Conservation (phyloP, 257 asterid genomes). For the Nicotiana otophora region DNA sequence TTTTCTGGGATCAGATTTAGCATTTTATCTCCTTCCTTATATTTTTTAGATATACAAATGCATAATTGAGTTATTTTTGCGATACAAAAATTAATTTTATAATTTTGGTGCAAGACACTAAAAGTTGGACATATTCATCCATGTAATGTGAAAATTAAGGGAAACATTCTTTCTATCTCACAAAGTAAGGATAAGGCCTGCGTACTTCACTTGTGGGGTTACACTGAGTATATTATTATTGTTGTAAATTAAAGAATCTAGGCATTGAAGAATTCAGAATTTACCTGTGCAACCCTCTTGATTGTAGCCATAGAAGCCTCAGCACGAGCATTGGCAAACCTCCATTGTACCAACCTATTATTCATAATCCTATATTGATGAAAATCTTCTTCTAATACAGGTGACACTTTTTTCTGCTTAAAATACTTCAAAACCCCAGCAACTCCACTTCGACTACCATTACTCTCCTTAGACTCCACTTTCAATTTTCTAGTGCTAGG, state of each 20-base stretch:
- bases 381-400: conserved; percentile 48
- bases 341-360: conserved; percentile 72
- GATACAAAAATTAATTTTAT: neutral
- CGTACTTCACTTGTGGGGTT: too few species aligned
- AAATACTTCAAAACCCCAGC: conserved; percentile 49
- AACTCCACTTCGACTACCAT: conserved; percentile 18
- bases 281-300: conserved; percentile 49
- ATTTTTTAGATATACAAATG: neutral
- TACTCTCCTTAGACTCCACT: conserved; percentile 22
- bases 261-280: neutral
- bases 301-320: conserved; percentile 40
- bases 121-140: too few species aligned
- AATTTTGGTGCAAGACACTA: neutral
- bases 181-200: too few species aligned
- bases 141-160: too few species aligned
- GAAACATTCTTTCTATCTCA: too few species aligned
- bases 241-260: neutral
- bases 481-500: conserved; percentile 25
- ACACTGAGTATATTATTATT: too few species aligned
- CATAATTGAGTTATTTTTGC: neutral
- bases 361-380: conserved; percentile 49
- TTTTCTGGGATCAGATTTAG: neutral
- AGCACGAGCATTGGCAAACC: conserved; percentile 70
- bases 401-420: conserved; percentile 47
- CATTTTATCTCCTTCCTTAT: neutral